A percentile compares a stretch with the other conserved stretches of the same genome.
Conservation (phyloP, 1,284 basidiomycete genomes). For the Mycena sp. region DNA sequence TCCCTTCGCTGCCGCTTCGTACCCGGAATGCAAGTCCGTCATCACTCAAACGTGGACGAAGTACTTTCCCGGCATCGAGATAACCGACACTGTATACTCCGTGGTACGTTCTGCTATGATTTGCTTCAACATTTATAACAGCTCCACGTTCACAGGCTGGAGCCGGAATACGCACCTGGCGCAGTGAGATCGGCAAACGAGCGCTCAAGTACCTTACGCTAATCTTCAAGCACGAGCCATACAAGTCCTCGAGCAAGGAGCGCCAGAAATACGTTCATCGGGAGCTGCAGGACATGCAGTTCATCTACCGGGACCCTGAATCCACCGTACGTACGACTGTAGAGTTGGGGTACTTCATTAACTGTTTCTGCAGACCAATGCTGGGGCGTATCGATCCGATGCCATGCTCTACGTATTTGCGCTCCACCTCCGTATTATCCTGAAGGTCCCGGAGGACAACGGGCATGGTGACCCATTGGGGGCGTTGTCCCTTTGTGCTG, state of each 20-base stretch:
- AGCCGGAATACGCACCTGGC: constrained; percentile 13
- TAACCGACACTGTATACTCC: not conserved
- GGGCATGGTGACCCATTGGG: not conserved
- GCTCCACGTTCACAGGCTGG: constrained; percentile 4
- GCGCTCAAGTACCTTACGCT: not conserved
- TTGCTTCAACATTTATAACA: not conserved
- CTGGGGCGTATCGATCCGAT: not conserved
- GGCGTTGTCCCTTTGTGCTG: not conserved
- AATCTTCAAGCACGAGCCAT: not conserved
- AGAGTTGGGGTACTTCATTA: not conserved
- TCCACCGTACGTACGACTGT: not conserved
- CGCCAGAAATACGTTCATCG: not conserved
- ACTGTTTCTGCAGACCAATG: no score
- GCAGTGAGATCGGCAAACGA: constrained; percentile 18
- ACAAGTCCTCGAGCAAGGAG: not conserved
- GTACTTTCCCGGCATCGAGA: no score
- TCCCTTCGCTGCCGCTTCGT: no score
- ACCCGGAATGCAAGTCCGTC: no score
- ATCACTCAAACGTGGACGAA: no score
- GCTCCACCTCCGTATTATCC: not conserved
- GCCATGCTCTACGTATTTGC: not conserved
- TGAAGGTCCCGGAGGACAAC: not conserved
- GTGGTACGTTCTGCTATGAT: no score
- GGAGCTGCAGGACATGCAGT: not conserved
- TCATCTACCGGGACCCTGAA: not conserved